Evolutionary conservation across 176 grass and related monocot species (phyloP).

Genomic region (Musa acuminata): DNA sequence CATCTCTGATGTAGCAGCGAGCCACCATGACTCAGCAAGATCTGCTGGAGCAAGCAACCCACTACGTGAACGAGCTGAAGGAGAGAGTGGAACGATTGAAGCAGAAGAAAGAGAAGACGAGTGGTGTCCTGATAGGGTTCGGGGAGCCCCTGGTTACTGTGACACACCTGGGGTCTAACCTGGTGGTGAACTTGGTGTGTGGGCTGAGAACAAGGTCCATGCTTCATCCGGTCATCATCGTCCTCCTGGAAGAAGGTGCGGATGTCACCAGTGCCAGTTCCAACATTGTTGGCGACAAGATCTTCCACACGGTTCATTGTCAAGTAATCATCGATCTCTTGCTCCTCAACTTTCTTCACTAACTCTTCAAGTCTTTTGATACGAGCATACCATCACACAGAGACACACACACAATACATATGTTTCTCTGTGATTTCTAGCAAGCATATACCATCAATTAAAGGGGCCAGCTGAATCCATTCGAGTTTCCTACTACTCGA

Average conservation of each 20-base stretch:
- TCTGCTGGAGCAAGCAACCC: not conserved
- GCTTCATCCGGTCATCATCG: constrained; percentile 37
- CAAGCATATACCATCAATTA: no score
- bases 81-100: not conserved
- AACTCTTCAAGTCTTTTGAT: no score
- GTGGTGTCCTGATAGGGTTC: no score
- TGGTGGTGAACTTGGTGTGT: constrained; percentile 49
- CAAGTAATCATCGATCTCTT: constrained; percentile 19
- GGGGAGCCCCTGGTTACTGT: constrained; percentile 34
- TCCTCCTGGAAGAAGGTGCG: constrained; percentile 67
- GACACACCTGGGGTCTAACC: constrained; percentile 18
- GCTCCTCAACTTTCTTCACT: no score
- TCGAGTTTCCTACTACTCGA: no score
- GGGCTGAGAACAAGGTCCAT: constrained; percentile 12
- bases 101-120: not conserved
- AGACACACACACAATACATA: no score
- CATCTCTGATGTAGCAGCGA: no score
- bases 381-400: no score
- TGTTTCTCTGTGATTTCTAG: no score
- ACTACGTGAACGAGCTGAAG: not conserved
- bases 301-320: constrained; percentile 45
- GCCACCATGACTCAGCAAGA: not conserved
- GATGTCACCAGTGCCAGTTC: constrained; percentile 37
- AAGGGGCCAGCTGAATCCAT: no score
- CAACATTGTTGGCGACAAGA: constrained; percentile 13